phyloP scores from a whole-genome alignment of 129 eudicot genomes.

The Helichrysum umbraculigerum region DNA sequence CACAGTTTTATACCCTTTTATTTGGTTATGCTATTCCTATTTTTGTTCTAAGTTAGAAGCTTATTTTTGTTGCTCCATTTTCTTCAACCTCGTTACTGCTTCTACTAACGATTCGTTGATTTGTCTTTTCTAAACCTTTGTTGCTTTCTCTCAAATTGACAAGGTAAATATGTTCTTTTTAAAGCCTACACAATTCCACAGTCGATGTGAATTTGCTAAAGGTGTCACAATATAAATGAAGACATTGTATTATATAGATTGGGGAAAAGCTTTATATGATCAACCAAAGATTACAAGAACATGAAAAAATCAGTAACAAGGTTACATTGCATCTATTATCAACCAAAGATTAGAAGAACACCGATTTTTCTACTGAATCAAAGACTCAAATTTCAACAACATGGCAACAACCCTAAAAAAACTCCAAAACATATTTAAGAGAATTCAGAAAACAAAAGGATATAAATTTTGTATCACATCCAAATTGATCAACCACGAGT shows the following conservation, averaged over 20 bases:
- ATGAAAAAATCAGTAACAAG: not conserved
- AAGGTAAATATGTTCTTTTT: no score
- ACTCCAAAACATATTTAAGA: not conserved
- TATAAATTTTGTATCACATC: not conserved
- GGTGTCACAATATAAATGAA: no score
- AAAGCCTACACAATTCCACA: no score
- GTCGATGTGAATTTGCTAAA: no score
- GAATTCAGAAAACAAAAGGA: not conserved
- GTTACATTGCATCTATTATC: not conserved
- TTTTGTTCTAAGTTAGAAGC: no score
- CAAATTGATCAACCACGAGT: slow-evolving; percentile 16
- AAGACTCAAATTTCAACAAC: not conserved
- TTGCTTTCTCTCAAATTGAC: no score
- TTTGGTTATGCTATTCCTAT: no score
- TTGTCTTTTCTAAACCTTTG: no score
- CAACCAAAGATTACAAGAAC: not conserved
- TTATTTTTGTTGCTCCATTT: no score
- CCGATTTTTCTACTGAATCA: not conserved
- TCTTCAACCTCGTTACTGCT: no score
- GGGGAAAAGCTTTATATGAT: not conserved
- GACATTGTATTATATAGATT: not conserved
- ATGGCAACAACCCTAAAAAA: not conserved
- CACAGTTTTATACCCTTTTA: no score
- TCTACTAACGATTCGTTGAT: no score
- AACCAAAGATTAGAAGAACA: not conserved